Conservation (phyloP, 192 early-diverging fungal genomes). For the Coemansia sp. region DNA sequence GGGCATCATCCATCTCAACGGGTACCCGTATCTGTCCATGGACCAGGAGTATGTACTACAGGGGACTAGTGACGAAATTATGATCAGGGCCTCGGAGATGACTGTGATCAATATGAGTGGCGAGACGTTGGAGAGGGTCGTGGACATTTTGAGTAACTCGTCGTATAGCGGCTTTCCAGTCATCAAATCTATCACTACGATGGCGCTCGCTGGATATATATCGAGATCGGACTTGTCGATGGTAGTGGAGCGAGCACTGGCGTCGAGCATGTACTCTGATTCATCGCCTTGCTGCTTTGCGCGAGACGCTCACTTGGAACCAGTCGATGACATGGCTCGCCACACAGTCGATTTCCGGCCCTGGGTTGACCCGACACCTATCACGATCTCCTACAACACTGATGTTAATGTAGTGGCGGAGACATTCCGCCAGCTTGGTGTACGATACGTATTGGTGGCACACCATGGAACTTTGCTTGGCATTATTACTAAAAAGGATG, state of each 20-base stretch:
- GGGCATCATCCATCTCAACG: conserved; percentile 57
- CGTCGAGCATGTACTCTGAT: conserved; percentile 23
- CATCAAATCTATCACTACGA: conserved; percentile 57
- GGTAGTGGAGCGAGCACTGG: conserved; percentile 22
- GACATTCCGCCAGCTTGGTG: conserved; percentile 64
- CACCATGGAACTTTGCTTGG: conserved; percentile 62
- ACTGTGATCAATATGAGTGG: conserved; percentile 53
- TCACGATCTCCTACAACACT: conserved; percentile 61
- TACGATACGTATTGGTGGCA: conserved; percentile 62
- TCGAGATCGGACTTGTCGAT: conserved; percentile 58
- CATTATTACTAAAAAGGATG: conserved; percentile 73
- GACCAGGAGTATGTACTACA: conserved; percentile 59
- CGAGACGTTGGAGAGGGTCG: conserved; percentile 53
- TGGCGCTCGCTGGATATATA: conserved; percentile 72
- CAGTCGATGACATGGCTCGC: neutral
- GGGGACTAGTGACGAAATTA: conserved; percentile 59
- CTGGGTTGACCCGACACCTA: conserved; percentile 69
- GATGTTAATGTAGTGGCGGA: conserved; percentile 69
- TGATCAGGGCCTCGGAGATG: conserved; percentile 63
- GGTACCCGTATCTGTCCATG: conserved; percentile 67
- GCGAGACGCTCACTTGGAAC: neutral
- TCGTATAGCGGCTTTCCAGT: conserved; percentile 74
- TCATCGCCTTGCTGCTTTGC: conserved; percentile 38
- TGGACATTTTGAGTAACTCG: conserved; percentile 45
- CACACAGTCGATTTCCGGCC: conserved; percentile 58